Evolutionary conservation across 176 grass and related monocot species (phyloP).

Genomic region (Triticum urartu): DNA sequence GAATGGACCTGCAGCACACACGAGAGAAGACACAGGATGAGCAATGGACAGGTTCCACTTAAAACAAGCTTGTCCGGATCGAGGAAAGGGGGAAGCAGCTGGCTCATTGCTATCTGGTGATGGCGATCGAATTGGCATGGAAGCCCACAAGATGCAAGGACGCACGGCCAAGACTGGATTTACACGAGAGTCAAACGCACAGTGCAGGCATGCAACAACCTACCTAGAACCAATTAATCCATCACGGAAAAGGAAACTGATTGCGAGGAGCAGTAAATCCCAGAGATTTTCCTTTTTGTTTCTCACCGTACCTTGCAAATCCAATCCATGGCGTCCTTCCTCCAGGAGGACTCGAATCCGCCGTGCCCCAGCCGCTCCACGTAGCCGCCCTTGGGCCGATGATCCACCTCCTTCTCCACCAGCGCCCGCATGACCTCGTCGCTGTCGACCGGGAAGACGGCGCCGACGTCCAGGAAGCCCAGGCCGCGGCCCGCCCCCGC

Average conservation of each 20-base stretch:
- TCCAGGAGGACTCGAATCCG: slow-evolving; percentile 53
- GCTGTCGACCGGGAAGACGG: slow-evolving; percentile 48
- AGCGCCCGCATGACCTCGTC: slow-evolving; percentile 44
- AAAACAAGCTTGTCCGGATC: slow-evolving; percentile 25
- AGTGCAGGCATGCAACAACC: slow-evolving; percentile 32
- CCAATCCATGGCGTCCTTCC: slow-evolving; percentile 84
- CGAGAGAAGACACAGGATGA: slow-evolving; percentile 47
- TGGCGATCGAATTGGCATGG: slow-evolving; percentile 23
- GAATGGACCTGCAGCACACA: slow-evolving; percentile 68
- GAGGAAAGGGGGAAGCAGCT: slow-evolving; percentile 6
- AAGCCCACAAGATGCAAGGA: slow-evolving; percentile 21
- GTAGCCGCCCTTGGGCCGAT: slow-evolving; percentile 52
- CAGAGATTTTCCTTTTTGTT: neutral
- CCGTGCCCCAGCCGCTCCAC: slow-evolving; percentile 47
- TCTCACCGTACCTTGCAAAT: slow-evolving; percentile 67
- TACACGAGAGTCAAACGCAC: slow-evolving; percentile 33
- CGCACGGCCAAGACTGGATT: slow-evolving; percentile 9
- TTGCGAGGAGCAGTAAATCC: neutral
- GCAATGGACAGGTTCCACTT: slow-evolving; percentile 32
- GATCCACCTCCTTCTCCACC: slow-evolving; percentile 63
- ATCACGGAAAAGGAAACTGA: slow-evolving; percentile 6
- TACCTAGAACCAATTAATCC: slow-evolving; percentile 29
- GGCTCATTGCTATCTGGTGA: slow-evolving; percentile 29
- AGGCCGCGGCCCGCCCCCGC: slow-evolving; percentile 24
- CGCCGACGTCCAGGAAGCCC: slow-evolving; percentile 21